These are phyloP conservation scores for Cymodocea nodosa DNA, from an alignment of 116 monocot species.

Conservation along the genomic window DNA sequence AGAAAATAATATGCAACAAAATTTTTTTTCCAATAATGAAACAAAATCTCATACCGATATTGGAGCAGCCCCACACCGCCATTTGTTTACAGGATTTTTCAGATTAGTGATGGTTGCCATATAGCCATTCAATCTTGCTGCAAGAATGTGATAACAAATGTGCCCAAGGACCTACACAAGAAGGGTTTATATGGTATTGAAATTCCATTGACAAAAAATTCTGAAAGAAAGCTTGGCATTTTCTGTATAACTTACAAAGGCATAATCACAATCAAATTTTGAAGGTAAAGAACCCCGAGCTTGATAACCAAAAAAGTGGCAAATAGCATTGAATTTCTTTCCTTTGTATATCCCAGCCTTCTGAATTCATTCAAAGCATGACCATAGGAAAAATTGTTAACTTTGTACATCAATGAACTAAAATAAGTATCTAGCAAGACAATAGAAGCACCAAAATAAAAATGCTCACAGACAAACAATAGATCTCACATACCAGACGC, in stretches of 20 bases:
- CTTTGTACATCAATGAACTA: background rate
- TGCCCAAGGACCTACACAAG: constrained; percentile 60
- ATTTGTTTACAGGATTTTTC: constrained; percentile 74
- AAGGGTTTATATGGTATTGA: constrained; percentile 1
- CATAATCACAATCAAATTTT: constrained; percentile 91
- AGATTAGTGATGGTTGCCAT: constrained; percentile 84
- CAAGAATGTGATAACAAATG: constrained; percentile 78
- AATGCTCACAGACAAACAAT: background rate
- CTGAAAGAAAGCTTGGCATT: background rate
- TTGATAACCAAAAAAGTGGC: constrained; percentile 90
- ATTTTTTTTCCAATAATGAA: background rate
- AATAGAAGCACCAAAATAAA: background rate
- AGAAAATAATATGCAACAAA: too few species aligned
- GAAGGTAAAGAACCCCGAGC: constrained; percentile 85
- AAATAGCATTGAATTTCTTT: constrained; percentile 92
- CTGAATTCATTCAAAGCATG: constrained; percentile 16
- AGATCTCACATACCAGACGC: constrained; percentile 36
- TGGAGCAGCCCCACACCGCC: constrained; percentile 85
- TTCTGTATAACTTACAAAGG: constrained; percentile 30
- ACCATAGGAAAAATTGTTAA: background rate
- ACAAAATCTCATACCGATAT: constrained; percentile 29
- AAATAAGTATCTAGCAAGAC: background rate
- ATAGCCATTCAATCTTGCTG: constrained; percentile 84
- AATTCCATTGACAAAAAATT: background rate
- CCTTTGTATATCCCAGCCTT: constrained; percentile 91